Percentiles rank a stretch among this genome's conserved stretches.
Conservation (phyloP, 345 rosid genomes). For the Camelina sativa region DNA sequence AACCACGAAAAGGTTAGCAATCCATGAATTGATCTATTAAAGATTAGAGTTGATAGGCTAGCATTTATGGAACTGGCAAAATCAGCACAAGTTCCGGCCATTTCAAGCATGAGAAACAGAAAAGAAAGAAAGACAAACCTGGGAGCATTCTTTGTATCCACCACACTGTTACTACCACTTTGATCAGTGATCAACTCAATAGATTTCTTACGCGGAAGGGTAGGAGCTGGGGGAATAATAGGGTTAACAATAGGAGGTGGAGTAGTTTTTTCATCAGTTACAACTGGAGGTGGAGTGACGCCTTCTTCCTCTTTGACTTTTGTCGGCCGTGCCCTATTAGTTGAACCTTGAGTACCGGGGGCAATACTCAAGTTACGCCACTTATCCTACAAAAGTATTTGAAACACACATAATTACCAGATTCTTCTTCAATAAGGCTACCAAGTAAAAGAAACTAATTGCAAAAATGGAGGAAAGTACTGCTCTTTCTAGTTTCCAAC, state of each 20-base stretch:
- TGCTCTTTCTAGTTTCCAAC: slow-evolving; percentile 13
- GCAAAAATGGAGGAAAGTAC: slow-evolving; percentile 4
- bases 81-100: not conserved
- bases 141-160: slow-evolving; percentile 42
- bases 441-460: not conserved
- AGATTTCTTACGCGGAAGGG: slow-evolving; percentile 32
- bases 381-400: slow-evolving; percentile 61
- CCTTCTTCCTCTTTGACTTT: slow-evolving; percentile 51
- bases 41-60: slow-evolving; percentile 1
- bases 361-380: slow-evolving; percentile 85
- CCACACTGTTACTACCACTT: slow-evolving; percentile 24
- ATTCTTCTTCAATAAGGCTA: slow-evolving; percentile 4
- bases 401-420: slow-evolving; percentile 3
- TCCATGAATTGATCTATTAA: not conserved
- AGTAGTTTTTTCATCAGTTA: not conserved
- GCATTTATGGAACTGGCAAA: not conserved
- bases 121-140: slow-evolving; percentile 32
- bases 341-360: slow-evolving; percentile 49
- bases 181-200: slow-evolving; percentile 33
- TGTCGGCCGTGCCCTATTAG: slow-evolving; percentile 60
- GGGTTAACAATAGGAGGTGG: slow-evolving; percentile 17
- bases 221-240: slow-evolving; percentile 11
- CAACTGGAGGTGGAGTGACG: slow-evolving; percentile 17
- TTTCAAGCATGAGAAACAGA: slow-evolving; percentile 16
- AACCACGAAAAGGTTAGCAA: slow-evolving; percentile 4